These are phyloP conservation scores for Schwanniomyces yamadae DNA, from an alignment of 805 yeast genomes.

Conservation along the genomic window DNA sequence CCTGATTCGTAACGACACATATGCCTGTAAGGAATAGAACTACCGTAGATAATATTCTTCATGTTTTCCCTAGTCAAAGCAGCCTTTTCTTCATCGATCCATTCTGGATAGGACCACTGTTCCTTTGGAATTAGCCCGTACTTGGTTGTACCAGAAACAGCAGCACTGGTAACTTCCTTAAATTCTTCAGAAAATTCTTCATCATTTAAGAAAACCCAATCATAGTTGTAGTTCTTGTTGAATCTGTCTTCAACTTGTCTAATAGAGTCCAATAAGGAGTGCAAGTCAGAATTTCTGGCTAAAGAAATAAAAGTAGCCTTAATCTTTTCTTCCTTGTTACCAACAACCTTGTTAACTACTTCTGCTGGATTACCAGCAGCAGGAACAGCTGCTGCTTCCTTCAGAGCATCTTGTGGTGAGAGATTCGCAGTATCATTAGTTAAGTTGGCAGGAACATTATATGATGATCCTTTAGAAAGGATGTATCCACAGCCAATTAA, in stretches of 20 bases:
- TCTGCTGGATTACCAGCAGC: neutral
- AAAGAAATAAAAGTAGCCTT: conserved; percentile 66
- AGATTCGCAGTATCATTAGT: neutral
- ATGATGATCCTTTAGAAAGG: conserved; percentile 36
- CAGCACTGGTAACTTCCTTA: conserved; percentile 58
- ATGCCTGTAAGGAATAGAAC: conserved; percentile 71
- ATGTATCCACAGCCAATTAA: conserved; percentile 37
- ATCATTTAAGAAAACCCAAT: conserved; percentile 93
- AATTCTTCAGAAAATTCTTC: conserved; percentile 80
- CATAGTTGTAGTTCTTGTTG: conserved; percentile 75
- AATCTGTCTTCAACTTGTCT: conserved; percentile 84
- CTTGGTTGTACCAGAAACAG: conserved; percentile 71
- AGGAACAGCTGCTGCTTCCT: neutral
- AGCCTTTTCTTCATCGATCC: conserved; percentile 76
- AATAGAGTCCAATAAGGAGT: conserved; percentile 59
- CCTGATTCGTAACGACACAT: conserved; percentile 92
- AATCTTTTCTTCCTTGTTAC: conserved; percentile 5
- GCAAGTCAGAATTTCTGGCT: conserved; percentile 70
- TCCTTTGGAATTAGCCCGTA: conserved; percentile 79
- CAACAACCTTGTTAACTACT: neutral
- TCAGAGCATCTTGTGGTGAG: neutral
- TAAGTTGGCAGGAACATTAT: conserved; percentile 6
- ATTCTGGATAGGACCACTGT: conserved; percentile 82
- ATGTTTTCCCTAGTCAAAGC: conserved; percentile 56
- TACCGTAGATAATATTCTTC: conserved; percentile 69